Evolutionary conservation across 2,329 filamentous ascomycete species (phyloP), one percentile per base, ranked within the genome.

Genomic region (Ceratocystis lukuohia): DNA sequence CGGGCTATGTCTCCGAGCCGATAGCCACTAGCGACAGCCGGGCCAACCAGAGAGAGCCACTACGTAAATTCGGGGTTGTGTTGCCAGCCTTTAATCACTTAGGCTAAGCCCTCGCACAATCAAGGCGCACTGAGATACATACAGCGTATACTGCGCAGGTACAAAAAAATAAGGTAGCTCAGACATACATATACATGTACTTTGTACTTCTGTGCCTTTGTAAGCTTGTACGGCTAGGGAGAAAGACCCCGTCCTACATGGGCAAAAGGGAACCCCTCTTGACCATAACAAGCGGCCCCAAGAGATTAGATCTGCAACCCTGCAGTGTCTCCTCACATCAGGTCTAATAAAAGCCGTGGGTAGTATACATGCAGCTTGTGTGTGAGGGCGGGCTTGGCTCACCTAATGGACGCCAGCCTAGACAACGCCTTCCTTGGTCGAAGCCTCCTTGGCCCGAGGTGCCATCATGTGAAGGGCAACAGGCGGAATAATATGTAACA

Each of bases 281-380:
- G 30, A 17, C 56, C 12, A 6, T 30, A 59, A 3, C 28, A 25
- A 33, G 28, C 28, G 3, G 53, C 12, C 25, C 53, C 4, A 37
- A 12, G 56, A 59, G 56, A 59, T 59, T 15, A 59, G 56, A 59
- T 59, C 56, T 59, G 56, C 56, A 59, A 37, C 33, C 28, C 56
- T 59, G 12, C 17, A 37, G 56, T 25, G 56, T 59, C 56, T 37
- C 56, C 56, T 59, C 56, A 37, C 56, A 59, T 59, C 56, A 8
- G 28, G 25, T 37, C 28, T 59, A 59, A 59, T 59, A n/a, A 20
- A 37, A 37, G 37, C 12, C 25, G 25, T 59, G 56, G 17, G 30
- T 33, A 12, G 28, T 33, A 20, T 30, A 25, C n/a, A 59, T 5
- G 17, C 4, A n/a, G 1, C 53, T 10, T 17, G 25, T 33, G 7